A percentile compares a stretch with the other conserved stretches of the same genome.
phyloP scores from a whole-genome alignment of 2,329 filamentous ascomycete species.

The Aspergillus japonicus region DNA sequence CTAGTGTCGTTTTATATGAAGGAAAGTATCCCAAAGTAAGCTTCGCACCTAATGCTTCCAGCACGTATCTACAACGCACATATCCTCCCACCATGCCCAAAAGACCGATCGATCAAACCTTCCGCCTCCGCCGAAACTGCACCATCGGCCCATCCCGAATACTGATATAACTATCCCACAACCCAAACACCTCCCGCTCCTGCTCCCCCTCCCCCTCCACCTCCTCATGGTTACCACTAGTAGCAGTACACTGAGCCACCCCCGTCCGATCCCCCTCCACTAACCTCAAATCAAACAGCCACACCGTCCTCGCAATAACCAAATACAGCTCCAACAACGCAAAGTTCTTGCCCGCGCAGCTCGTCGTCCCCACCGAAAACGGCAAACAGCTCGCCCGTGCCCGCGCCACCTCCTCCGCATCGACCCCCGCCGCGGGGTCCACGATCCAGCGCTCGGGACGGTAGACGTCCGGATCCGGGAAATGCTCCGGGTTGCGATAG shows the following conservation, averaged over 20 bases:
- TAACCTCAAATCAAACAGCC: not conserved
- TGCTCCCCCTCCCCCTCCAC: not conserved
- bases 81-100: too few species aligned
- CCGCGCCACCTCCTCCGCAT: slow-evolving; percentile 4
- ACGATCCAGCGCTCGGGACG: slow-evolving; percentile 43
- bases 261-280: not conserved
- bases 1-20: too few species aligned
- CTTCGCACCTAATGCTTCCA: too few species aligned
- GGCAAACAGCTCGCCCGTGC: slow-evolving; percentile 4
- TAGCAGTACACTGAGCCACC: too few species aligned
- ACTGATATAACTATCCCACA: slow-evolving; percentile 6
- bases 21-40: too few species aligned
- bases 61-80: too few species aligned
- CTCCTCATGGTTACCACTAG: too few species aligned
- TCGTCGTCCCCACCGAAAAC: slow-evolving; percentile 1
- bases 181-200: not conserved
- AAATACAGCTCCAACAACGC: not conserved
- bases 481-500: slow-evolving; percentile 19
- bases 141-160: slow-evolving; percentile 4
- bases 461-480: slow-evolving; percentile 18
- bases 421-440: not conserved
- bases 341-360: slow-evolving; percentile 3
- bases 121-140: not conserved
- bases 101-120: too few species aligned
- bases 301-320: not conserved